Evolutionary conservation across 257 asterid genomes (phyloP), one percentile per base, ranked within the genome.

Genomic region (Paulownia fortunei): DNA sequence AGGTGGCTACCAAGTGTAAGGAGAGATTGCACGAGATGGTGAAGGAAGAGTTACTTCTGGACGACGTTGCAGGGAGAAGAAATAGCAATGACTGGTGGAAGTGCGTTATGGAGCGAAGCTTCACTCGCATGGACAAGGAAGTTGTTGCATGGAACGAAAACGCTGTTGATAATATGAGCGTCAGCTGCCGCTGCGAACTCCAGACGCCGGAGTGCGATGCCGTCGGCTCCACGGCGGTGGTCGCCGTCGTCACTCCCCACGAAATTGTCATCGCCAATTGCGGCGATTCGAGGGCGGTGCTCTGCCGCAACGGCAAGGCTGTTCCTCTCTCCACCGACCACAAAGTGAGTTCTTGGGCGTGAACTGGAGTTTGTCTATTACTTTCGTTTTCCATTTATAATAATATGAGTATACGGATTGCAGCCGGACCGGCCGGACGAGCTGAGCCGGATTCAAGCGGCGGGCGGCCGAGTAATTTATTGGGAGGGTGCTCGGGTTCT

Each of bases 371-470:
- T 8, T 2, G n/a, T 58, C 5, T 15, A 15, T 18, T 16, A 3
- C 39, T 27, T 26, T 24, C 6, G n/a, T 13, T 9, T 59, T 26
- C 10, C 8, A 52, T 10, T 11, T 26, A 19, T 52, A 23, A 54
- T 42, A 36, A 21, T 1, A 12, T 21, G 1, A 0, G 44, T 16
- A 10, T 19, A 0, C 11, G 47, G 4, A 10, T 39, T 82, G 51
- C 78, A 91, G 97, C 98, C 96, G 27, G 97, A 93, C 84, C 90
- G 97, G 44, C 96, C 94, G 0, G 97, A 93, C 34, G 98, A 93
- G 78, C 80, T 90, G 9, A 74, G 44, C 54, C 90, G 97, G 85
- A 93, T 93, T 49, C 84, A 90, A 27, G 89, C 88, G 2, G 93
- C 93, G 1, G 98, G 97, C 1, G 98, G 98, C 19, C 87, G 93